Evolutionary conservation across 495 filamentous ascomycete species (phyloP), one percentile per base, ranked within the genome.

Genomic region (Coniosporium apollinis): DNA sequence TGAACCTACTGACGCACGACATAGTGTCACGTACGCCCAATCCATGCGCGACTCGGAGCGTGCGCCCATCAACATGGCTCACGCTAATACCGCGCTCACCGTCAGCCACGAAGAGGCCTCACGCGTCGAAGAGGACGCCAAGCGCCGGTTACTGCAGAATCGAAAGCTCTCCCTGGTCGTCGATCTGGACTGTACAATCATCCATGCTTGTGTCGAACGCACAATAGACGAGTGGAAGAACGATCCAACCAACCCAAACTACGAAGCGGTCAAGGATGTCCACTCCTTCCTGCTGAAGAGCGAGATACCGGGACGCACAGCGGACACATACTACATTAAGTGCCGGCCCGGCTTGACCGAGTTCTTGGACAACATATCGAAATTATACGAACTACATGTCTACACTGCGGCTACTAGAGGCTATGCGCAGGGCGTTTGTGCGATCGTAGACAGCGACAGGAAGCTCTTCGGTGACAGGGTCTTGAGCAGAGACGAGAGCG

Each of bases 361-460:
- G 10, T 99, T 99, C 51, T 59, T 99, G 39, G 60, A 80, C 38
- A 72, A 70, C 14, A 67, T 96, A 38, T 70, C 84, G 3, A 62
- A 77, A 48, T 60, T 91, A 41, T 99, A 84, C 55, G 89, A 99
- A 54, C 59, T 96, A 45, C 89, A 99, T 46, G 86, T 99, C 48
- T 99, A 99, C 60, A 97, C 89, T 16, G 96, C 96, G 89, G 89
- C 86, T 36, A 99, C 89, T 29, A 72, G 89, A 41, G 80, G 84
- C 6, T 99, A 99, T 51, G 89, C 89, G 18, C 65, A 86, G 42
- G 72, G 81, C 37, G 89, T 99, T 46, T 87, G 87, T 14, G 75
- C 79, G 46, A 84, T 94, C 44, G 79, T 99, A 35, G 89, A 99
- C 53, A 87, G 87, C 1, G 72, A 83, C 17, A 72, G 76, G 33